Conservation (phyloP, 2,329 filamentous ascomycete genomes). For the Fusarium pseudoanthophilum region DNA sequence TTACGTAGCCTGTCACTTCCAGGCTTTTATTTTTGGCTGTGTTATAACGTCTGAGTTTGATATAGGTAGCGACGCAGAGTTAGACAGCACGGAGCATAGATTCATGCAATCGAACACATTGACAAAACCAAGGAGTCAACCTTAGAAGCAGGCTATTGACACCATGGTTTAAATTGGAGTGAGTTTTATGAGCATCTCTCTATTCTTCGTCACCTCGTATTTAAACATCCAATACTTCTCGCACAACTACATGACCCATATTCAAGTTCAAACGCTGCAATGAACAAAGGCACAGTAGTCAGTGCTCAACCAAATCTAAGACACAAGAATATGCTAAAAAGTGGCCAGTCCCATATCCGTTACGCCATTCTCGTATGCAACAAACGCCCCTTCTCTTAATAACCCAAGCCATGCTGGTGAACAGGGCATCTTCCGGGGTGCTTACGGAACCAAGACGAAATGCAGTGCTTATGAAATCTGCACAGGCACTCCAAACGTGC, state of each 20-base stretch:
- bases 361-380: conserved; percentile 41
- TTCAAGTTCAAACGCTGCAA: conserved; percentile 13
- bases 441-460: conserved; percentile 70
- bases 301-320: conserved; percentile 31
- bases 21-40: background rate
- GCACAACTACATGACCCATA: conserved; percentile 6
- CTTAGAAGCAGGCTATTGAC: background rate
- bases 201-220: conserved; percentile 1
- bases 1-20: background rate
- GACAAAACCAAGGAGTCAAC: background rate
- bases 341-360: conserved; percentile 11
- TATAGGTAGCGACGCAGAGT: background rate
- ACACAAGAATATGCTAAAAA: conserved; percentile 29
- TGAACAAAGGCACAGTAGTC: conserved; percentile 31
- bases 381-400: conserved; percentile 44
- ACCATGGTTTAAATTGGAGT: background rate
- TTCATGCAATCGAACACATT: background rate
- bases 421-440: conserved; percentile 73
- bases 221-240: background rate
- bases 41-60: background rate
- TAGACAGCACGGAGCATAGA: background rate
- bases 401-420: conserved; percentile 71
- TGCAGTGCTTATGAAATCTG: conserved; percentile 70
- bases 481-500: conserved; percentile 75
- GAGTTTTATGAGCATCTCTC: background rate